phyloP scores from a whole-genome alignment of 1,284 basidiomycete genomes.

The Puccinia hordei region DNA sequence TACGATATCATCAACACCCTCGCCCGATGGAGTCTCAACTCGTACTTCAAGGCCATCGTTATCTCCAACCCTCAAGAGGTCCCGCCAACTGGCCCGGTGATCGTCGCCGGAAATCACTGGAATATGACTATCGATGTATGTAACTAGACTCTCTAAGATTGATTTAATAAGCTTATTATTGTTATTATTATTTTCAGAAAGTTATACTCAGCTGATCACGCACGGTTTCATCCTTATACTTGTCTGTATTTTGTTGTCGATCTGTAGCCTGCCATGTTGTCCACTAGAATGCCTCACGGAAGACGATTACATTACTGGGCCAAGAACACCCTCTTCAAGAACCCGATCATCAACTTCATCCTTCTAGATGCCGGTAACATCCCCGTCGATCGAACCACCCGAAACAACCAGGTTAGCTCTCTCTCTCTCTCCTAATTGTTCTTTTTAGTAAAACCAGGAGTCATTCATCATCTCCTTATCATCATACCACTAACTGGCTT shows the following conservation, averaged over 20 bases:
- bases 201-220: not conserved
- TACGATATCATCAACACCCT: constrained; percentile 44
- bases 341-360: constrained; percentile 41
- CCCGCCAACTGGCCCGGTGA: constrained; percentile 22
- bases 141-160: not conserved
- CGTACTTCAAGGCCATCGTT: constrained; percentile 24
- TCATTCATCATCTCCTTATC: not conserved
- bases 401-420: constrained; percentile 41
- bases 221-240: not conserved
- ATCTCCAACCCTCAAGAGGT: constrained; percentile 23
- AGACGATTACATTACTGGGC: constrained; percentile 48
- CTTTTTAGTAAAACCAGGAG: not conserved
- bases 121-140: constrained; percentile 50
- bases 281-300: constrained; percentile 35
- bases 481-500: not conserved
- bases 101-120: constrained; percentile 49
- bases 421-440: not conserved
- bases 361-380: constrained; percentile 48
- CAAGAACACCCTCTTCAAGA: constrained; percentile 48
- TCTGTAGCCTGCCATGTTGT: constrained; percentile 34
- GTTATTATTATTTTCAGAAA: too few relatives aligned
- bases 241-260: not conserved
- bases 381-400: constrained; percentile 43
- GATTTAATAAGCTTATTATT: too few relatives aligned
- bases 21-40: constrained; percentile 29